Evolutionary conservation across 305 asterid genomes (phyloP).

Genomic region (Euphrasia arctica): DNA sequence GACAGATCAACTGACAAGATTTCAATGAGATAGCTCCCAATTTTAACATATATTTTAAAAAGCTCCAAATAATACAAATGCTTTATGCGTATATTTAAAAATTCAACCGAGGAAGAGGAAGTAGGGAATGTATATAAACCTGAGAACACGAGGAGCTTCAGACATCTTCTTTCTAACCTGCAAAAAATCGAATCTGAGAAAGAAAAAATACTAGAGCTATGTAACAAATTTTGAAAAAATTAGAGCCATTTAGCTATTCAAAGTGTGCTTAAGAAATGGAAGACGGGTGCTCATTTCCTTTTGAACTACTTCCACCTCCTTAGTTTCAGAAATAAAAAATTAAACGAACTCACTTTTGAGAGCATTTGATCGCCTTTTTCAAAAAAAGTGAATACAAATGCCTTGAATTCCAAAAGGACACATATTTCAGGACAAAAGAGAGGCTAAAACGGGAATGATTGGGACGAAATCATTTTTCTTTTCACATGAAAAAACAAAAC

Average conservation of each 20-base stretch:
- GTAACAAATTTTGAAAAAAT: slow-evolving; percentile 2
- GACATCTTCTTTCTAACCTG: slow-evolving; percentile 91
- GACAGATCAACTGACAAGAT: not conserved
- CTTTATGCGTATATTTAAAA: not conserved
- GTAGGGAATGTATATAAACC: slow-evolving; percentile 41
- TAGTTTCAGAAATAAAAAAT: slow-evolving; percentile 7
- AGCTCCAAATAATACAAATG: not conserved
- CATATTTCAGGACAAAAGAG: no score
- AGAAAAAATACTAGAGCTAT: slow-evolving; percentile 12
- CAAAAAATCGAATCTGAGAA: slow-evolving; percentile 18
- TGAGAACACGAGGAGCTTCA: slow-evolving; percentile 72
- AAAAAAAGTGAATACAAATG: not conserved
- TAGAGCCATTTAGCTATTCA: slow-evolving; percentile 13
- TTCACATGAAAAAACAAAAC: slow-evolving; percentile 19
- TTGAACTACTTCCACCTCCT: not conserved
- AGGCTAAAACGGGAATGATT: no score
- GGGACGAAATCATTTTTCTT: not conserved
- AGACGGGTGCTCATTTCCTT: not conserved
- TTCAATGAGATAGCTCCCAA: no score
- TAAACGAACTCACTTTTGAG: not conserved
- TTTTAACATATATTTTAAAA: slow-evolving; percentile 3
- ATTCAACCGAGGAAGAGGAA: slow-evolving; percentile 16
- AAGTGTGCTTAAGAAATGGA: slow-evolving; percentile 1
- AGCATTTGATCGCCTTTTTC: slow-evolving; percentile 4
- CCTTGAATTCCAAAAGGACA: no score